Evolutionary conservation across 306 rosid species (phyloP), one percentile per base, ranked within the genome.

Genomic region (Lotus japonicus): DNA sequence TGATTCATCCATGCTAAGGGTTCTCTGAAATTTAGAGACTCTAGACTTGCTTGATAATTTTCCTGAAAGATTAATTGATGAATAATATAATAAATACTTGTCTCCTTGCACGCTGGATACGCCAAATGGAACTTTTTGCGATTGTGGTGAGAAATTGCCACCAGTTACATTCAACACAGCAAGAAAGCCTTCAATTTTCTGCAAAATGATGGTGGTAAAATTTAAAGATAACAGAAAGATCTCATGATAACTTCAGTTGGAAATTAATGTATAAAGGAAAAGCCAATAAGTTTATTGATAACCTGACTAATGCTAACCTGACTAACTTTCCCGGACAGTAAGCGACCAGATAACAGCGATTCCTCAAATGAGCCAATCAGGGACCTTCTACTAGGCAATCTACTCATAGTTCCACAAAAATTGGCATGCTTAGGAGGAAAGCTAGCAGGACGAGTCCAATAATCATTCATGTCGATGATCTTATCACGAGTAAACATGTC

Each of bases 281-380:
- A 19, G 7, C 57, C 9, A 2, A 13, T 67, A 16, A n/a, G n/a
- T n/a, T n/a, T n/a, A n/a, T n/a, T n/a, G n/a, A n/a, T n/a, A n/a
- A n/a, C n/a, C n/a, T n/a, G 57, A 59, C 61, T 60, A 42, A 33
- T 52, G 10, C 81, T 70, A 78, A 91, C 94, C 91, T 85, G 84
- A 68, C 80, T 70, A 81, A 77, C 68, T 87, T 83, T 86, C 63
- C 70, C 82, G 13, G 79, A 84, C 11, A 72, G 76, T 68, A 88
- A 81, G 44, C 96, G 82, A 23, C 97, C 97, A 35, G 92, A 86
- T 74, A 91, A 79, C 38, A 91, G 66, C 13, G 96, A 91, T 79
- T 91, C 97, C 88, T 91, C 96, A 44, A 88, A 88, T 17, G 97
- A 91, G 66, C 97, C 97, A 56, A 91, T 83, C 66, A 91, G 77